Percentiles rank a stretch among this genome's conserved stretches.
Conservation (phyloP, 2,329 filamentous ascomycete species). For the Knufia fluminis region DNA sequence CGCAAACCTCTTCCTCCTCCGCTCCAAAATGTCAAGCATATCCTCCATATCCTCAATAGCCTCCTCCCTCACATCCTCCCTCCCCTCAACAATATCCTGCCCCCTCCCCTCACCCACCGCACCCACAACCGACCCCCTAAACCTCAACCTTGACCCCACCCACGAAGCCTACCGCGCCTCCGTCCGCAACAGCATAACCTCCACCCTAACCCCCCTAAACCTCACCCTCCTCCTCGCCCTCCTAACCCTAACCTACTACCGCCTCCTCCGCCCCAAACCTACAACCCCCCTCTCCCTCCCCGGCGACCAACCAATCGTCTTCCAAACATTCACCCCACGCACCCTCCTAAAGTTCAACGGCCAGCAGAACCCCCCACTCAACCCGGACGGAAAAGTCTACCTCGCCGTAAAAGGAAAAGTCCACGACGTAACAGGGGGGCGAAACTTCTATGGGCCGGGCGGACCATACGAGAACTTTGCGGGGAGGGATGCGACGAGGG, state of each 20-base stretch:
- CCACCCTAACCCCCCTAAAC: conserved; percentile 48
- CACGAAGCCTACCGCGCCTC: conserved; percentile 27
- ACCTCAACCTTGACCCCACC: background rate
- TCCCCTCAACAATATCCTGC: background rate
- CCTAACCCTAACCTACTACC: conserved; percentile 48
- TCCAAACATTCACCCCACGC: conserved; percentile 73
- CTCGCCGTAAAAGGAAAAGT: conserved; percentile 84
- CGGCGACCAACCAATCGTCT: conserved; percentile 59
- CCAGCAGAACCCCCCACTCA: conserved; percentile 58
- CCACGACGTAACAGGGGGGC: conserved; percentile 79
- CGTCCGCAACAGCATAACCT: conserved; percentile 34
- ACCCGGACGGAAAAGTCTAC: conserved; percentile 37
- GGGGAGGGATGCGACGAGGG: conserved; percentile 78
- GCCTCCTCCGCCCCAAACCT: conserved; percentile 48
- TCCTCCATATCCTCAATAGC: no score
- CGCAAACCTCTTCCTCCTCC: background rate
- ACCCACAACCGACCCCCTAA: background rate
- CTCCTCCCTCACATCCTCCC: no score
- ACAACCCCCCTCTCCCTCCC: conserved; percentile 44
- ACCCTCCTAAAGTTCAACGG: conserved; percentile 85
- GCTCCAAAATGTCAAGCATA: background rate
- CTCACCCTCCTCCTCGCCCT: conserved; percentile 51
- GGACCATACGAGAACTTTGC: conserved; percentile 96
- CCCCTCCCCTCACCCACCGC: background rate
- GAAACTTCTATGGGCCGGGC: conserved; percentile 92